Conservation (phyloP, 1,284 basidiomycete species). For the Xanthoconium separans region DNA sequence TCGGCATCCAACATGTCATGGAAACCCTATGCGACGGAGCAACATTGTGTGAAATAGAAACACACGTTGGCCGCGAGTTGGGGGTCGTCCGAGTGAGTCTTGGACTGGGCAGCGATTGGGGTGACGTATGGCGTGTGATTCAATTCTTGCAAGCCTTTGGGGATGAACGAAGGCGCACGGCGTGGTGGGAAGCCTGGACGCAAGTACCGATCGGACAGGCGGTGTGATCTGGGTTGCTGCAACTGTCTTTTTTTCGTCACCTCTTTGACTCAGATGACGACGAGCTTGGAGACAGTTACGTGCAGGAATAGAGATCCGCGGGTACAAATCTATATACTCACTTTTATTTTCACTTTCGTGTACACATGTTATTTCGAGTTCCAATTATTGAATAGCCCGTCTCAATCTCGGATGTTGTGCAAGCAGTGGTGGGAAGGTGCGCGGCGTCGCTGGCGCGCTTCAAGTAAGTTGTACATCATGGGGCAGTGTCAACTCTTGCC, state of each 20-base stretch:
- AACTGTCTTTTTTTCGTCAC: background rate
- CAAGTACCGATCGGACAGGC: conserved; percentile 31
- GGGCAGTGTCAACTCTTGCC: no score
- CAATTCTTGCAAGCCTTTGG: conserved; percentile 53
- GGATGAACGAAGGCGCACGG: conserved; percentile 39
- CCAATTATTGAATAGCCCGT: no score
- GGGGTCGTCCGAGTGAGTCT: conserved; percentile 76
- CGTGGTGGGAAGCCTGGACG: conserved; percentile 42
- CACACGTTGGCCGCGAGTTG: conserved; percentile 59
- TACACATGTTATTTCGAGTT: no score
- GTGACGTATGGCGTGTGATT: conserved; percentile 70
- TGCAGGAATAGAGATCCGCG: background rate
- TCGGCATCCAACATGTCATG: conserved; percentile 71
- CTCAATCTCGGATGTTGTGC: no score
- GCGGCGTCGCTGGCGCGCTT: no score
- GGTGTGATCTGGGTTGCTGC: conserved; percentile 14
- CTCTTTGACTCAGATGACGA: background rate
- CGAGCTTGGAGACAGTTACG: no score
- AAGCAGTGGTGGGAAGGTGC: no score
- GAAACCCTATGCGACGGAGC: conserved; percentile 55
- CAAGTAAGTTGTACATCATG: no score
- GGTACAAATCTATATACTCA: background rate
- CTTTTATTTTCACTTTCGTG: no score
- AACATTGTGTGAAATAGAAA: conserved; percentile 62
- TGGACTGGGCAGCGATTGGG: conserved; percentile 72